Conservation (phyloP, 2,329 filamentous ascomycete genomes). For the Ceratocystis papillata region DNA sequence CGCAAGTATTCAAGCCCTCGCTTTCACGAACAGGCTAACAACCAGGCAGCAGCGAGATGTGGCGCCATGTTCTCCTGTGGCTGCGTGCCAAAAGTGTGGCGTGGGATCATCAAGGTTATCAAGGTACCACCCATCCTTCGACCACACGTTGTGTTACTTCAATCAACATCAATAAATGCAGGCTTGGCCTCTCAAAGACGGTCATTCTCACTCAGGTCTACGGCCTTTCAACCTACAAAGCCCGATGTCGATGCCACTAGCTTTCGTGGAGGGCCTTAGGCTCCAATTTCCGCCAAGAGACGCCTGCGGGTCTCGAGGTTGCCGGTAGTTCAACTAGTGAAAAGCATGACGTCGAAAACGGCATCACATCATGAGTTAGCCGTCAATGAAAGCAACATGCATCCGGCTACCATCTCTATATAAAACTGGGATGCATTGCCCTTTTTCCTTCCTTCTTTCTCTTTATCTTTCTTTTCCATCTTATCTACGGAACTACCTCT, state of each 20-base stretch:
- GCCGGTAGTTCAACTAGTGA: neutral
- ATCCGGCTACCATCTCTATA: neutral
- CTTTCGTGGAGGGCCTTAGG: neutral
- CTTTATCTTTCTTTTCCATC: neutral
- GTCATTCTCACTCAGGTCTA: neutral
- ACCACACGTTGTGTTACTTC: neutral
- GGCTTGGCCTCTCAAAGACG: no score
- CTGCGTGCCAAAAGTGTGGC: neutral
- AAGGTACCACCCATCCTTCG: neutral
- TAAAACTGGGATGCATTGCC: neutral
- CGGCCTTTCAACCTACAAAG: no score
- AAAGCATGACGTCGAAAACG: neutral
- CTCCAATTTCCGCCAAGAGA: neutral
- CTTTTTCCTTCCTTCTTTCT: neutral
- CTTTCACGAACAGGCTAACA: neutral
- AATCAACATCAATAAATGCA: neutral
- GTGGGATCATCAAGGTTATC: conserved; percentile 9
- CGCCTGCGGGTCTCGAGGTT: neutral
- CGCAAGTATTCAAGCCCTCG: neutral
- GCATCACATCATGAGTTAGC: neutral
- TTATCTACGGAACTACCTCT: neutral
- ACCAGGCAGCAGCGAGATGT: conserved; percentile 2
- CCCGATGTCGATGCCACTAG: neutral
- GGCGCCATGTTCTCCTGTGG: neutral
- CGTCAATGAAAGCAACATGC: neutral